phyloP scores from a whole-genome alignment of 495 filamentous ascomycete species.

The Penicillium roqueforti region DNA sequence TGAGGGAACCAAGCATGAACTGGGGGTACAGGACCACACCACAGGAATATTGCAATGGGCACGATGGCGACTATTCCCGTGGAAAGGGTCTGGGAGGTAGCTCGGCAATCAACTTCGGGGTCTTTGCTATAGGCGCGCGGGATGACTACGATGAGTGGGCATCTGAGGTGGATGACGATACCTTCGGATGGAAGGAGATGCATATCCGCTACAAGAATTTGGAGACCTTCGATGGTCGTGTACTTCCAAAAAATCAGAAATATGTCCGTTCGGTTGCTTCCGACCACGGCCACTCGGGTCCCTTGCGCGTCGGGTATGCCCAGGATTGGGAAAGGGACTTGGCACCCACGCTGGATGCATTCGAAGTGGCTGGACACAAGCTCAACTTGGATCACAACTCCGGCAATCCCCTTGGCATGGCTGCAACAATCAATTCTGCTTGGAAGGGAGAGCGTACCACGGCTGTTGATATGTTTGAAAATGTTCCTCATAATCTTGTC shows the following conservation, averaged over 20 bases:
- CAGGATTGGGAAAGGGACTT: constrained; percentile 49
- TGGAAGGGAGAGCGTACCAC: constrained; percentile 48
- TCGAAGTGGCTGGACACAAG: constrained; percentile 44
- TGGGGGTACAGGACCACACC: constrained; percentile 59
- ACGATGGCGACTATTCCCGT: constrained; percentile 53
- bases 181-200: constrained; percentile 50
- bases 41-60: constrained; percentile 47
- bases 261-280: constrained; percentile 26
- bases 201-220: constrained; percentile 46
- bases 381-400: constrained; percentile 55
- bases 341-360: constrained; percentile 37
- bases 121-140: constrained; percentile 52
- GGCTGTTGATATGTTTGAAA: constrained; percentile 45
- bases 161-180: constrained; percentile 32
- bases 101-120: constrained; percentile 60
- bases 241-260: constrained; percentile 30
- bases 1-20: constrained; percentile 46
- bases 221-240: constrained; percentile 48
- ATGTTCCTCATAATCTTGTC: constrained; percentile 47
- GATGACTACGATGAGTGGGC: constrained; percentile 61
- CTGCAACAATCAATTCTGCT: constrained; percentile 44
- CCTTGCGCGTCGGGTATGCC: constrained; percentile 45
- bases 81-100: constrained; percentile 59
- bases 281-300: constrained; percentile 50
- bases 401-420: constrained; percentile 58